Base-by-base conservation (phyloP, 2,329 filamentous ascomycete genomes). In the Colletotrichum chlorophyti region DNA sequence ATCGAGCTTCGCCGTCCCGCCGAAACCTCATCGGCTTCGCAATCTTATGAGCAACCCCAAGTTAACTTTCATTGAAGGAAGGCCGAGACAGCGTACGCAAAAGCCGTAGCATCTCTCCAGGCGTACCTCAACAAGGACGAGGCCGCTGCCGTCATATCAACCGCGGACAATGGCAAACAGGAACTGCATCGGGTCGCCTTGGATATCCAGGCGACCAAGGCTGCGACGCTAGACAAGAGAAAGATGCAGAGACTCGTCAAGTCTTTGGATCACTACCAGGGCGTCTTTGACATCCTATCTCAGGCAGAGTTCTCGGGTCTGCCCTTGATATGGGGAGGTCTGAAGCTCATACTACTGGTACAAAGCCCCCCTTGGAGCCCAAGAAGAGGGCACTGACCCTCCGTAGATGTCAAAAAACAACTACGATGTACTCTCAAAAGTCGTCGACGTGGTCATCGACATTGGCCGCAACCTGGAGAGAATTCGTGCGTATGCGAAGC, bases 281-380 rank as follows among this genome's bases (percentile, higher is more conserved):
- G 64, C 12, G 65, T 67, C 8, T 68, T 69, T 42, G 66, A 68
- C 23, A 67, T 68, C 9, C 55, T 69, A 2, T 65, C 62, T 1
- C 67, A 69, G 35, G 62, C 63, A 4, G 65, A 66, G 24, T 66
- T 66, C 41, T 52, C 58, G 11, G 67, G 65, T 10, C 46, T 68
- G 47, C 63, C 66, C 5, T 52, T 68, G 12, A 62, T 69, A 15
- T 69, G 66, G 66, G 66, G 67, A 2, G 63, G 54, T 4, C 15
- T 65, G 31, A 65, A 65, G 27, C 53, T 65, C 23, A 49, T 59
- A 3, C 26, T 65, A 10, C 34, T 65, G 9, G 58, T 60, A 29
- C 15, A 27, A 2, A 31, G 2, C 10, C 29, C 6, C 0, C 1
- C 15, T 12, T 2, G 10, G 3, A 14, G 17, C 11, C 15, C 5